Evolutionary conservation across 371 early-diverging fungal genomes (phyloP).

Genomic region (Rhizopus sp.): DNA sequence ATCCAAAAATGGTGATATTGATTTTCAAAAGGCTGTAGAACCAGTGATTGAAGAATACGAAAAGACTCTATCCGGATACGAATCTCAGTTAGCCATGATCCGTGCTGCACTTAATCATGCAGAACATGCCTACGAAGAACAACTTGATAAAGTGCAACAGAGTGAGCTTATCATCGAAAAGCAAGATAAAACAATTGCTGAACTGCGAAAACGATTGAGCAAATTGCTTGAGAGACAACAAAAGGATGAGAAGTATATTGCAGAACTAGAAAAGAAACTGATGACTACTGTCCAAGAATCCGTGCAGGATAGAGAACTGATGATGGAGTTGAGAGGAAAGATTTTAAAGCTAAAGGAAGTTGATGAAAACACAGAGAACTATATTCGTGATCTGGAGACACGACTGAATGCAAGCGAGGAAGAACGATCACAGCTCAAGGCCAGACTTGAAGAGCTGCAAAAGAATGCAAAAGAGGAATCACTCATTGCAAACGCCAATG

Average conservation of each 20-base stretch:
- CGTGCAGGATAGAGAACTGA: slow-evolving; percentile 37
- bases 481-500: slow-evolving; percentile 9
- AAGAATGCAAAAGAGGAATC: slow-evolving; percentile 10
- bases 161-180: slow-evolving; percentile 34
- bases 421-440: slow-evolving; percentile 26
- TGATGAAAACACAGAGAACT: slow-evolving; percentile 51
- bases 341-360: slow-evolving; percentile 45
- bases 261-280: slow-evolving; percentile 49
- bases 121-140: slow-evolving; percentile 52
- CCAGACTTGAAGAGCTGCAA: slow-evolving; percentile 30
- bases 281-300: slow-evolving; percentile 39
- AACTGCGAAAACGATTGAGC: slow-evolving; percentile 27
- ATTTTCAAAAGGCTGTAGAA: slow-evolving; percentile 66
- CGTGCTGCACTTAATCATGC: slow-evolving; percentile 57
- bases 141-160: slow-evolving; percentile 43
- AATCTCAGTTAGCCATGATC: slow-evolving; percentile 58
- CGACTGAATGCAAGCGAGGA: slow-evolving; percentile 38
- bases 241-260: slow-evolving; percentile 43
- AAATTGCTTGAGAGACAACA: slow-evolving; percentile 42
- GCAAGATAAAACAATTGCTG: slow-evolving; percentile 38
- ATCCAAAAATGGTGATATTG: slow-evolving; percentile 18
- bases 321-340: slow-evolving; percentile 40
- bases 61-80: slow-evolving; percentile 61
- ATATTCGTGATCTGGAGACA: slow-evolving; percentile 49
- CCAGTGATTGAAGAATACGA: slow-evolving; percentile 74